Conservation (phyloP, 2,329 filamentous ascomycete genomes). For the Aspergillus ruber region DNA sequence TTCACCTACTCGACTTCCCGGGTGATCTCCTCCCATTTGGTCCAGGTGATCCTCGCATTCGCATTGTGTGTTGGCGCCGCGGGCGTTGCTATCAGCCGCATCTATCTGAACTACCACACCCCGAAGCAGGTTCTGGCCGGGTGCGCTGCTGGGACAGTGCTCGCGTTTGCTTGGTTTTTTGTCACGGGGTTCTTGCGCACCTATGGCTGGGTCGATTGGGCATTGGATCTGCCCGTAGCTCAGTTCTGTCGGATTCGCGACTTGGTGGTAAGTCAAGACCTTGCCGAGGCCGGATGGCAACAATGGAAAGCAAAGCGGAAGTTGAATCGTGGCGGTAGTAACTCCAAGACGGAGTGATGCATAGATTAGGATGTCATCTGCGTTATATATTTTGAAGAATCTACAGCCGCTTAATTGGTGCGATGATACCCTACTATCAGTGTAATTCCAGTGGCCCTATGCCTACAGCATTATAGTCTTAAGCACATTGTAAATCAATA, state of each 20-base stretch:
- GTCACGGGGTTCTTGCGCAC: slow-evolving; percentile 61
- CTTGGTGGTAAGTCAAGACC: slow-evolving; percentile 77
- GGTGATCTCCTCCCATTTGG: slow-evolving; percentile 35
- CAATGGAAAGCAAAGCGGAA: slow-evolving; percentile 64
- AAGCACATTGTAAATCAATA: too few species aligned
- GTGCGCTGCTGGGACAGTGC: slow-evolving; percentile 60
- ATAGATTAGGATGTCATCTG: too few species aligned
- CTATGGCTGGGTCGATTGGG: slow-evolving; percentile 65
- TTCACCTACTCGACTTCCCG: slow-evolving; percentile 46
- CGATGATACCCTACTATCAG: background rate
- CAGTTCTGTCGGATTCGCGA: slow-evolving; percentile 70
- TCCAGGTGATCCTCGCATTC: slow-evolving; percentile 55
- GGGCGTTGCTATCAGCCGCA: slow-evolving; percentile 70
- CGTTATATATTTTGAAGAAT: too few species aligned
- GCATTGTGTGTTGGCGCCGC: slow-evolving; percentile 57
- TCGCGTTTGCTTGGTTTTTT: slow-evolving; percentile 72
- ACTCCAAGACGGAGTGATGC: slow-evolving; percentile 4
- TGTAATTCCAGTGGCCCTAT: too few species aligned
- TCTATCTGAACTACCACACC: slow-evolving; percentile 93
- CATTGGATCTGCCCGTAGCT: slow-evolving; percentile 58
- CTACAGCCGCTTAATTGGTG: background rate
- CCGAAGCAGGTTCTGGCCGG: slow-evolving; percentile 80
- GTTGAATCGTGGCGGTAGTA: slow-evolving; percentile 22
- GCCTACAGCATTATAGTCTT: too few species aligned
- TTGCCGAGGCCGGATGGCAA: slow-evolving; percentile 89